Evolutionary conservation across 345 rosid genomes (phyloP).

Genomic region (Chamaenerion angustifolium): DNA sequence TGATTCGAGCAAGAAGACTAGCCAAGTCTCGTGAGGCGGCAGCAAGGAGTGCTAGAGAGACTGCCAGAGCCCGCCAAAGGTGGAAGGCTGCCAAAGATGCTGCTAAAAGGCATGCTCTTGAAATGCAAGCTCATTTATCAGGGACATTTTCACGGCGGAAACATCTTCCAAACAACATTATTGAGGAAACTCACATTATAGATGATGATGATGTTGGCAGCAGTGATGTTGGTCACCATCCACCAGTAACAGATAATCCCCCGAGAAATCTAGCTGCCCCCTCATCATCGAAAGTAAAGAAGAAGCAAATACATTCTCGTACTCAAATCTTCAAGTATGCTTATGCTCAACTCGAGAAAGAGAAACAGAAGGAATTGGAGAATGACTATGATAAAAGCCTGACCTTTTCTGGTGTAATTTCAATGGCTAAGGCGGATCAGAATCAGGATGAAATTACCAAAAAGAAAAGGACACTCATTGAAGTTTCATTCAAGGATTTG

Average conservation of each 20-base stretch:
- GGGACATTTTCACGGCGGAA: conserved; percentile 48
- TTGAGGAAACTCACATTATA: conserved; percentile 17
- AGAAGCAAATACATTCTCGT: conserved; percentile 25
- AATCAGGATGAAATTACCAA: too few relatives aligned
- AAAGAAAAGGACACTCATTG: conserved; percentile 59
- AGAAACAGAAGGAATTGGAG: conserved; percentile 63
- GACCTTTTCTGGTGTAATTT: conserved; percentile 62
- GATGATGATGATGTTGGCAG: neutral
- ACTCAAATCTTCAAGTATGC: conserved; percentile 78
- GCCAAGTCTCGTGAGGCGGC: conserved; percentile 87
- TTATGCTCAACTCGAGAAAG: conserved; percentile 49
- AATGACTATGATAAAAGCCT: conserved; percentile 30
- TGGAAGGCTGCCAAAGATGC: conserved; percentile 69
- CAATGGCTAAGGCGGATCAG: conserved; percentile 31
- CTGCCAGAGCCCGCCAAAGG: conserved; percentile 58
- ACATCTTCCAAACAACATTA: neutral
- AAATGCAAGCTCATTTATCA: conserved; percentile 19
- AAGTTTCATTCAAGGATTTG: conserved; percentile 59
- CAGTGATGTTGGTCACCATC: too few relatives aligned
- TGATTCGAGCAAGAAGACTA: conserved; percentile 55
- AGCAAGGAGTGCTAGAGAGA: conserved; percentile 51
- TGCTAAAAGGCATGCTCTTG: conserved; percentile 59
- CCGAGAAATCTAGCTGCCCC: conserved; percentile 18
- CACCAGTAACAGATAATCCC: conserved; percentile 3
- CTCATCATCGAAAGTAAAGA: conserved; percentile 20